Conservation (phyloP, 2,329 filamentous ascomycete genomes). For the Uncinocarpus reesii region DNA sequence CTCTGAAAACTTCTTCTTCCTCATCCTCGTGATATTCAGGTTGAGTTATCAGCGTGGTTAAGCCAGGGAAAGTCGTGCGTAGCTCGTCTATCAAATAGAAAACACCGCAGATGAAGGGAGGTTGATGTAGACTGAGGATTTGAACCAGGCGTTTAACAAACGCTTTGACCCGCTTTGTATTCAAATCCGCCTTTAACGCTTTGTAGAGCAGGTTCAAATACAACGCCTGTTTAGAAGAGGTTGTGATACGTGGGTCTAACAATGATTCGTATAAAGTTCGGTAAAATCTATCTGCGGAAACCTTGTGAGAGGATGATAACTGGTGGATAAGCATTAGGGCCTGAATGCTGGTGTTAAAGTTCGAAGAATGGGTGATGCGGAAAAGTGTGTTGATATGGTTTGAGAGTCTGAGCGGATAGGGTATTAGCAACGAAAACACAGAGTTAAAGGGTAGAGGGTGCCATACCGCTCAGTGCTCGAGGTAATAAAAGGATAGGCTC, state of each 20-base stretch:
- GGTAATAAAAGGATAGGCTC: slow-evolving; percentile 84
- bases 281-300: slow-evolving; percentile 85
- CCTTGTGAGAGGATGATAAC: slow-evolving; percentile 66
- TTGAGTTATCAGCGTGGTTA: slow-evolving; percentile 67
- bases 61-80: slow-evolving; percentile 64
- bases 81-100: slow-evolving; percentile 80
- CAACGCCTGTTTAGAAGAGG: slow-evolving; percentile 87
- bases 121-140: slow-evolving; percentile 75
- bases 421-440: slow-evolving; percentile 18
- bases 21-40: slow-evolving; percentile 67
- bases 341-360: slow-evolving; percentile 97
- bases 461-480: slow-evolving; percentile 63
- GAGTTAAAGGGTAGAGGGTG: slow-evolving; percentile 1
- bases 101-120: slow-evolving; percentile 85
- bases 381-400: slow-evolving; percentile 89
- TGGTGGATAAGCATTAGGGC: slow-evolving; percentile 92
- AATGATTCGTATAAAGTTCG: slow-evolving; percentile 90
- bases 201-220: slow-evolving; percentile 89
- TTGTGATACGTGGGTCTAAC: slow-evolving; percentile 75
- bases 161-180: slow-evolving; percentile 82
- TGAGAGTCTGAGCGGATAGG: slow-evolving; percentile 51
- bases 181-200: slow-evolving; percentile 80
- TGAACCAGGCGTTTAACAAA: slow-evolving; percentile 92
- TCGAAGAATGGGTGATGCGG: slow-evolving; percentile 90
- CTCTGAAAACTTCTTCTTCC: slow-evolving; percentile 56